Evolutionary conservation across 2,329 filamentous ascomycete genomes (phyloP), one percentile per base, ranked within the genome.

Genomic region (Arthrobotrys iridis): DNA sequence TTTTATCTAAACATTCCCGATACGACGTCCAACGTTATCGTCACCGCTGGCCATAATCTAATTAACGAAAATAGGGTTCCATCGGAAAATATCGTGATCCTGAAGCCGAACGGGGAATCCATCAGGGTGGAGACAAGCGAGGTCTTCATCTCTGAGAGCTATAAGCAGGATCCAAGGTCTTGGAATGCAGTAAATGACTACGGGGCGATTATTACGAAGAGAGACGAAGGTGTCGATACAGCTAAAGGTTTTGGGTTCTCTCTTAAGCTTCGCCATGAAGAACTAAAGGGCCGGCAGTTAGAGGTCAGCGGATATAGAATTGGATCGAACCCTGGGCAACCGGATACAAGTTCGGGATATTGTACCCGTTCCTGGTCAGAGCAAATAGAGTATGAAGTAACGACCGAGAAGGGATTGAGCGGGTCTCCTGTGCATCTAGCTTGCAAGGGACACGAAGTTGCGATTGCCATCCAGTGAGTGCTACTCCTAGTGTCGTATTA

Each of bases 1-100:
- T 64, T 64, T 52, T 64, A 52, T 30, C 28, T 64, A 40, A 64
- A 64, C 22, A 30, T 64, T 11, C 60, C 60, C 30, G 60, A 52
- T 7, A 41, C 22, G n/a, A 33, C 5, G 10, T 37, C 5, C 6
- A 28, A 52, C 33, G 45, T 64, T 52, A 52, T 64, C n/a, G 18
- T 64, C 18, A 64, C 60, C 5, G 43, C 60, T 52, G 60, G 43
- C 11, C 60, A 64, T 41, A 64, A 64, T 28, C 22, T 64, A 7
- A 64, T 64, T 40, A 33, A 30, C 33, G 45, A 28, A 13, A 30
- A 50, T 2, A 7, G 11, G 6, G 8, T 5, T 48, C 3, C 2
- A 30, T 64, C 60, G 2, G 6, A 52, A 41, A 43, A 52, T 30
- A 11, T 64, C 20, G 11, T 30, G 22, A 43, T 64, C 43, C n/a